Evolutionary conservation across 2,329 filamentous ascomycete species (phyloP).

Genomic region (Fusarium stilboides): DNA sequence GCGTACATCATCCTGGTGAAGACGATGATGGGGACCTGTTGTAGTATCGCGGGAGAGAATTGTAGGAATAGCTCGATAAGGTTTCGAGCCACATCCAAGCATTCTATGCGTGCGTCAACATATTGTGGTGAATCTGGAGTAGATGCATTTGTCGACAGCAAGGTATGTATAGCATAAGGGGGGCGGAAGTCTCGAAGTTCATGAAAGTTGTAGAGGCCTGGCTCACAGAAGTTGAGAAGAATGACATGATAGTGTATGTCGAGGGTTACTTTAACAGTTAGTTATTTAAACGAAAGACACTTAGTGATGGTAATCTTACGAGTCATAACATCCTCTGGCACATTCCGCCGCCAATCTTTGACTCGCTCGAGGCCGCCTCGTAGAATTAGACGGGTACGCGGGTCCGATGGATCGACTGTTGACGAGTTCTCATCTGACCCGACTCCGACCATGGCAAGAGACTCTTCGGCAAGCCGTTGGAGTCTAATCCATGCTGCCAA

Average conservation of each 20-base stretch:
- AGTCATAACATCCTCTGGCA: constrained; percentile 18
- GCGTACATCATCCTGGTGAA: constrained; percentile 31
- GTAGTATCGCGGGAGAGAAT: not conserved
- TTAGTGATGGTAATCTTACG: not conserved
- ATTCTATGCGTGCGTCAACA: not conserved
- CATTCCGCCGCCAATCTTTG: constrained; percentile 9
- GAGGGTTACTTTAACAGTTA: constrained; percentile 15
- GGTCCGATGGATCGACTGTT: constrained; percentile 13
- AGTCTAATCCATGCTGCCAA: constrained; percentile 17
- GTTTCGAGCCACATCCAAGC: constrained; percentile 1
- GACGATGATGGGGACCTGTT: constrained; percentile 18
- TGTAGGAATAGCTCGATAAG: constrained; percentile 13
- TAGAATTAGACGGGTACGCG: constrained; percentile 16
- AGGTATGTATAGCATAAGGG: constrained; percentile 17
- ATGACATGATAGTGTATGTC: constrained; percentile 34
- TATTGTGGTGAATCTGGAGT: not conserved
- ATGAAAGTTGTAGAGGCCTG: constrained; percentile 23
- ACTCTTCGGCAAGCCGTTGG: constrained; percentile 30
- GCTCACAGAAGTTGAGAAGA: constrained; percentile 18
- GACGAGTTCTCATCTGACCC: constrained; percentile 4
- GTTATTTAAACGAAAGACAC: not conserved
- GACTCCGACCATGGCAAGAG: constrained; percentile 13
- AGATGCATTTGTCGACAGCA: not conserved
- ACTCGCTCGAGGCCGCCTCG: constrained; percentile 10
- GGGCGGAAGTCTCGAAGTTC: constrained; percentile 27